A percentile compares a stretch with the other conserved stretches of the same genome.
Conservation (phyloP, 352 stramenopile species). For the Phytophthora cactorum region DNA sequence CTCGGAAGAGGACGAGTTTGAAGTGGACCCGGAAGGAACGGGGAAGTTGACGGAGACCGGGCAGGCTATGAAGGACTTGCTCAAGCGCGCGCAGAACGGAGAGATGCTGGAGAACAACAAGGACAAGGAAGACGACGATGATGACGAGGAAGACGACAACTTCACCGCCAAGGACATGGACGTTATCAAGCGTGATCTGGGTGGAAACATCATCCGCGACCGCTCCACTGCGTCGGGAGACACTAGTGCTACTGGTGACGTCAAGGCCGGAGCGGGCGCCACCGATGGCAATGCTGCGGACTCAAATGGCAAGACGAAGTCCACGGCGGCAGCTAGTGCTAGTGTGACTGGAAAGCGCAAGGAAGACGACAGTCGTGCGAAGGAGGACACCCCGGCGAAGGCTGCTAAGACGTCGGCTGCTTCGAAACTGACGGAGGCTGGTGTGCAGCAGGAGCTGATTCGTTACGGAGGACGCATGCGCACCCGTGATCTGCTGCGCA, state of each 20-base stretch:
- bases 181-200: conserved; percentile 78
- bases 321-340: conserved; percentile 15
- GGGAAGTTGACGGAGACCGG: conserved; percentile 85
- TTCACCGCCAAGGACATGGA: conserved; percentile 86
- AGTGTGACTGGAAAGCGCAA: conserved; percentile 58
- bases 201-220: conserved; percentile 82
- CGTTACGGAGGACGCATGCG: conserved; percentile 85
- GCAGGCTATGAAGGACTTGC: conserved; percentile 85
- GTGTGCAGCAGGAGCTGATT: conserved; percentile 85
- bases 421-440: conserved; percentile 77
- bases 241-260: conserved; percentile 22
- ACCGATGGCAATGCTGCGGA: conserved; percentile 34
- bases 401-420: conserved; percentile 37
- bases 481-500: conserved; percentile 76
- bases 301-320: conserved; percentile 33
- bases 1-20: conserved; percentile 81
- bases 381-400: conserved; percentile 61
- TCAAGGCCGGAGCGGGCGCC: conserved; percentile 32
- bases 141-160: conserved; percentile 65
- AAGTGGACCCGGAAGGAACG: conserved; percentile 67
- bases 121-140: conserved; percentile 63
- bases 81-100: conserved; percentile 78
- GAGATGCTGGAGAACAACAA: conserved; percentile 69
- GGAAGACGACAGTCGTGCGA: conserved; percentile 42
- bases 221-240: conserved; percentile 40